A percentile compares a stretch with the other conserved stretches of the same genome.
Conservation (phyloP, 495 filamentous ascomycete genomes). For the Rusavskia elegans region DNA sequence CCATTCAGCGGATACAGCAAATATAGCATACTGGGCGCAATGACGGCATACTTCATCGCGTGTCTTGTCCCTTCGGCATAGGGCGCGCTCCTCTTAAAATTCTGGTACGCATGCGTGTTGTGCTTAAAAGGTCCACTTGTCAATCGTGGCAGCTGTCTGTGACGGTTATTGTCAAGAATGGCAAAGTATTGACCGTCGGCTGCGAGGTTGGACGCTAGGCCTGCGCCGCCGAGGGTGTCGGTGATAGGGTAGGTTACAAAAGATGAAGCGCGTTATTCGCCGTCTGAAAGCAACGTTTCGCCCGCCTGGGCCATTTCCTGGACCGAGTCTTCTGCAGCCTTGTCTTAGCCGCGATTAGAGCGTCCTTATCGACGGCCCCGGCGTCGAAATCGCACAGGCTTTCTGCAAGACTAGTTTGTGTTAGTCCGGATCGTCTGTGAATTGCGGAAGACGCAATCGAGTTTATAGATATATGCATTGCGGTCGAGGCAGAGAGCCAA, state of each 20-base stretch:
- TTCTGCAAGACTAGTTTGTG: conserved; percentile 16
- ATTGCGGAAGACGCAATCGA: not conserved
- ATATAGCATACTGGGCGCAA: conserved; percentile 28
- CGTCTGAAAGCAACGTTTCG: conserved; percentile 22
- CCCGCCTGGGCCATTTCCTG: conserved; percentile 22
- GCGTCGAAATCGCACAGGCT: conserved; percentile 23
- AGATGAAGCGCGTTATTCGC: conserved; percentile 24
- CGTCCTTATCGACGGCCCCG: conserved; percentile 10
- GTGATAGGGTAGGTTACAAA: conserved; percentile 28
- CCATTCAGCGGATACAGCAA: conserved; percentile 26
- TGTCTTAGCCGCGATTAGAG: conserved; percentile 20
- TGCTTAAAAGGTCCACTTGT: conserved; percentile 24
- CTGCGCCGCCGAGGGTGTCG: conserved; percentile 23
- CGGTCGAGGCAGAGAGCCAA: conserved; percentile 27
- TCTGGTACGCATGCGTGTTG: conserved; percentile 26
- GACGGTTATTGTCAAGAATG: conserved; percentile 29
- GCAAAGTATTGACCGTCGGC: conserved; percentile 27
- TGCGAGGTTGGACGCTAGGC: conserved; percentile 20
- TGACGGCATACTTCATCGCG: conserved; percentile 26
- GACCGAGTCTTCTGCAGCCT: conserved; percentile 25
- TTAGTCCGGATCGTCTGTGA: not conserved
- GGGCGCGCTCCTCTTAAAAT: conserved; percentile 17
- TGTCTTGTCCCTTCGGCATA: conserved; percentile 15
- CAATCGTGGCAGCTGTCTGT: conserved; percentile 24
- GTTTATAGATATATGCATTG: conserved; percentile 2